These are phyloP conservation scores for Fusarium pseudograminearum DNA, from an alignment of 2,329 filamentous ascomycete species.

Conservation along the genomic window DNA sequence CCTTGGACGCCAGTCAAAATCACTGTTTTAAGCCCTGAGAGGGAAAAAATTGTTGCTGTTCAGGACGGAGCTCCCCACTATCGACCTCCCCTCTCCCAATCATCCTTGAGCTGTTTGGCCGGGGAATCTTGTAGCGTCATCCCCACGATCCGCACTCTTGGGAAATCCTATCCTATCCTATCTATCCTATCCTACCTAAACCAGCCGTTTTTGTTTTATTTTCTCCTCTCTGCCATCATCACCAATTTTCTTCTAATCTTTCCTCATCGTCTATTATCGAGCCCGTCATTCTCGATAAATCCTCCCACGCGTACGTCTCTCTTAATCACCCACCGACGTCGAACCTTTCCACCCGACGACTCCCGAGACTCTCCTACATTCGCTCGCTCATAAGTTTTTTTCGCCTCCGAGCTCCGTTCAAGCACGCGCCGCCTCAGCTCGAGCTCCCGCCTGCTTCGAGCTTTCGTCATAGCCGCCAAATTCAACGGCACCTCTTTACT, in stretches of 20 bases:
- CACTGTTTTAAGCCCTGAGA: slow-evolving; percentile 35
- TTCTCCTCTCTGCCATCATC: slow-evolving; percentile 25
- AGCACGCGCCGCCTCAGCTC: slow-evolving; percentile 34
- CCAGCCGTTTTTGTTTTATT: slow-evolving; percentile 34
- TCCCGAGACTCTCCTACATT: slow-evolving; percentile 23
- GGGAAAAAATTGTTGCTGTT: slow-evolving; percentile 39
- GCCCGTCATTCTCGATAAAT: slow-evolving; percentile 9
- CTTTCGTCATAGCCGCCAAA: slow-evolving; percentile 38
- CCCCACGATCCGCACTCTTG: slow-evolving; percentile 48
- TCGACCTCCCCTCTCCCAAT: slow-evolving; percentile 40
- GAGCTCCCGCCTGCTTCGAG: slow-evolving; percentile 25
- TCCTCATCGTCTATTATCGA: slow-evolving; percentile 12
- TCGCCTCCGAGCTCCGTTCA: slow-evolving; percentile 23
- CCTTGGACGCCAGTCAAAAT: slow-evolving; percentile 34
- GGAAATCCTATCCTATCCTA: slow-evolving; percentile 41
- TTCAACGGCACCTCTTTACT: slow-evolving; percentile 41
- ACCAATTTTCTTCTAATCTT: slow-evolving; percentile 17
- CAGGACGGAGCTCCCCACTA: slow-evolving; percentile 45
- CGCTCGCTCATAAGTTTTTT: slow-evolving; percentile 26
- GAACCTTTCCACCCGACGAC: slow-evolving; percentile 19
- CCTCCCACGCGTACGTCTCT: background rate
- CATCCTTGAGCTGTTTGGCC: slow-evolving; percentile 35
- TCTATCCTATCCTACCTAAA: slow-evolving; percentile 5
- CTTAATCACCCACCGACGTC: slow-evolving; percentile 19
- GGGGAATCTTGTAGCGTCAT: slow-evolving; percentile 48